phyloP scores from a whole-genome alignment of 2,329 filamentous ascomycete genomes.

The Mariannaea elegans region DNA sequence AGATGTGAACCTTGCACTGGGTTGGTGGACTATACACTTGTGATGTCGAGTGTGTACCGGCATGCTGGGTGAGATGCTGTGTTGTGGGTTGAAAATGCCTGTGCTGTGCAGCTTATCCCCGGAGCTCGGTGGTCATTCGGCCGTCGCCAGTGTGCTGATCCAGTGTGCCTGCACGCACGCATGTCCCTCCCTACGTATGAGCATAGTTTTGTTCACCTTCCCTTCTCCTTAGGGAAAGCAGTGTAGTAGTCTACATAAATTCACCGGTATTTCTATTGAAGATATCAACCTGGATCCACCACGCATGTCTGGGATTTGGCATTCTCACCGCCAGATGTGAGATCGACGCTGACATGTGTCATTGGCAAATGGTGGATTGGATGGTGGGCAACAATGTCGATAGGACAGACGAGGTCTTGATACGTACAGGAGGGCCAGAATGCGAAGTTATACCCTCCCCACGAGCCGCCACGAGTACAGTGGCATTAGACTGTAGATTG shows the following conservation, averaged over 20 bases:
- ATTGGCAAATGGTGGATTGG: conserved; percentile 25
- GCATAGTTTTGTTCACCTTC: no score
- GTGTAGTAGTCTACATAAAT: conserved; percentile 7
- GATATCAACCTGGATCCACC: conserved; percentile 15
- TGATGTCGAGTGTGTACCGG: neutral
- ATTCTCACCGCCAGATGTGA: conserved; percentile 36
- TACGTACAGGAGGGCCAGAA: conserved; percentile 17
- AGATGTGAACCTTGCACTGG: conserved; percentile 1
- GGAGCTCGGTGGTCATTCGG: no score
- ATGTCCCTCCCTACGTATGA: no score
- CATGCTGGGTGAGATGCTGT: conserved; percentile 8
- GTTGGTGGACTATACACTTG: neutral
- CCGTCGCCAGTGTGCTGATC: neutral
- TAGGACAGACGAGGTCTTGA: neutral
- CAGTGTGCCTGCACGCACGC: no score
- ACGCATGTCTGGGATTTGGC: conserved; percentile 11
- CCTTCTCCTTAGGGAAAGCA: neutral
- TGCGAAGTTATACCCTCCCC: conserved; percentile 18
- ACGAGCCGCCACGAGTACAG: conserved; percentile 10
- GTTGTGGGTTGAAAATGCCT: neutral
- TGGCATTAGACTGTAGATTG: no score
- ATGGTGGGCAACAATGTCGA: conserved; percentile 28
- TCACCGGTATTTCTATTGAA: no score
- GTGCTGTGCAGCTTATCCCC: neutral
- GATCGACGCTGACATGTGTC: conserved; percentile 23